A percentile compares a stretch with the other conserved stretches of the same genome.
Evolutionary conservation across 352 stramenopile species (phyloP).

Genomic region (Thalassiosira mediterranea): DNA sequence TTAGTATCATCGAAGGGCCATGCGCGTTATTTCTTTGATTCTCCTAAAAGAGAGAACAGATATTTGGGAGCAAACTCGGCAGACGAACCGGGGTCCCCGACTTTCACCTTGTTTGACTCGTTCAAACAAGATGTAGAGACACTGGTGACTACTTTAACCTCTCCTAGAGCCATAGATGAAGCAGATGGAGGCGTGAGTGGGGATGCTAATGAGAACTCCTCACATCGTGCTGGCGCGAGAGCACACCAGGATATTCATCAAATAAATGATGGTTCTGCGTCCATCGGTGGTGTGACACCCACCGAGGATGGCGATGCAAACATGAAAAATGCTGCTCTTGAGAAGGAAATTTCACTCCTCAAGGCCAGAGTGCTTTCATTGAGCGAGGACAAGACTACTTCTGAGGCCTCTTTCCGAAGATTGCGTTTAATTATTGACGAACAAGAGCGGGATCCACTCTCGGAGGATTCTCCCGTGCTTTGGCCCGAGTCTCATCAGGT

Average conservation of each 20-base stretch:
- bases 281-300: neutral
- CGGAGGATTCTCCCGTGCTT: neutral
- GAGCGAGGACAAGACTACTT: conserved; percentile 16
- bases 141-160: conserved; percentile 20
- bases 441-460: neutral
- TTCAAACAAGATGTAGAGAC: conserved; percentile 39
- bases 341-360: conserved; percentile 28
- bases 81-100: conserved; percentile 8
- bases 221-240: neutral
- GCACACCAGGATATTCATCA: neutral
- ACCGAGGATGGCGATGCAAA: neutral
- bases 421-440: conserved; percentile 31
- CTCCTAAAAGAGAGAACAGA: neutral
- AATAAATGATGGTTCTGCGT: no score
- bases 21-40: conserved; percentile 23
- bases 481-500: neutral
- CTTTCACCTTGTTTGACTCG: conserved; percentile 26
- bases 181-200: neutral
- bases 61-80: neutral
- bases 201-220: neutral
- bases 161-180: neutral
- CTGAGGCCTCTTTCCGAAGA: conserved; percentile 26
- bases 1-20: conserved; percentile 33
- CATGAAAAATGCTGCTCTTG: conserved; percentile 9
- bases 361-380: conserved; percentile 23